A percentile compares a stretch with the other conserved stretches of the same genome.
phyloP scores from a whole-genome alignment of 306 rosid species.

The Quercus rubra region DNA sequence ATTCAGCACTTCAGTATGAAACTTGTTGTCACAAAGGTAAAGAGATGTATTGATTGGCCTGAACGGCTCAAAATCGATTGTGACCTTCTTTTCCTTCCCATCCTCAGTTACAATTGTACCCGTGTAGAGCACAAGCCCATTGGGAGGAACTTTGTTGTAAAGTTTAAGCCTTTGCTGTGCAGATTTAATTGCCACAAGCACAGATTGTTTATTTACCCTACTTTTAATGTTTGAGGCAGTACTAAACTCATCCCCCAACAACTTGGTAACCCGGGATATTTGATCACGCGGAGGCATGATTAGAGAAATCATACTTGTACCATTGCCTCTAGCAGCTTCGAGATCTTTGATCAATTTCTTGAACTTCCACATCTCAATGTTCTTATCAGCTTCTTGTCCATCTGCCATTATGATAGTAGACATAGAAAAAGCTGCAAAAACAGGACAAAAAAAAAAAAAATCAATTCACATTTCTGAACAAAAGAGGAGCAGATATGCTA shows the following conservation, averaged over 20 bases:
- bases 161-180: constrained; percentile 90
- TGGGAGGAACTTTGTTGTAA: constrained; percentile 84
- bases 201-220: constrained; percentile 85
- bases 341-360: constrained; percentile 83
- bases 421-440: neutral
- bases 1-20: too few relatives aligned
- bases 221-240: constrained; percentile 94
- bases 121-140: constrained; percentile 7
- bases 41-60: too few relatives aligned
- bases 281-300: constrained; percentile 21
- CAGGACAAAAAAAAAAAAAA: neutral
- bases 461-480: neutral
- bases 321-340: constrained; percentile 89
- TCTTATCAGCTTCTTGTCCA: constrained; percentile 82
- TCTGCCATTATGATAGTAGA: constrained; percentile 48
- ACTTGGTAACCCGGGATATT: constrained; percentile 83
- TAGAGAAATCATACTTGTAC: constrained; percentile 92
- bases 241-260: constrained; percentile 93
- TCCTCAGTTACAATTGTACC: too few relatives aligned
- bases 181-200: constrained; percentile 81
- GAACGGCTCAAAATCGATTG: too few relatives aligned
- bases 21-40: too few relatives aligned
- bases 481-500: neutral
- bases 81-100: too few relatives aligned
- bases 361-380: constrained; percentile 90